Conservation (phyloP, 2,329 filamentous ascomycete genomes). For the Fusarium pininemorale region DNA sequence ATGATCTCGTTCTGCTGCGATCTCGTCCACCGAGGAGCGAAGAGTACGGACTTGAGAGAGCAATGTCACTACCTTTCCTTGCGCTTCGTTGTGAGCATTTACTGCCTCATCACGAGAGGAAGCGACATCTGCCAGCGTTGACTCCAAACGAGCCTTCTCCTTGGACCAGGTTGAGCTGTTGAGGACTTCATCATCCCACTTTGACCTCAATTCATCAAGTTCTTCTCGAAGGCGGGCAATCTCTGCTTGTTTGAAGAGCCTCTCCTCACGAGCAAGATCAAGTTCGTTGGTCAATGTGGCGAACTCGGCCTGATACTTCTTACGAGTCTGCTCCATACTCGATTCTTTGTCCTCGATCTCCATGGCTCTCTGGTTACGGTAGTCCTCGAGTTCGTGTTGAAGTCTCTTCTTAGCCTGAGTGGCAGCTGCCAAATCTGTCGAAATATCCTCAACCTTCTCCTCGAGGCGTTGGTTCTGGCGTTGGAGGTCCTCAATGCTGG, state of each 20-base stretch:
- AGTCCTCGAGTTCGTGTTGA: conserved; percentile 97
- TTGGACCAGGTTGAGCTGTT: conserved; percentile 99
- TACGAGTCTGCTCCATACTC: conserved; percentile 94
- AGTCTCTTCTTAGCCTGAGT: conserved; percentile 91
- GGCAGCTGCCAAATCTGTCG: conserved; percentile 86
- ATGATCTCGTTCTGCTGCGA: conserved; percentile 83
- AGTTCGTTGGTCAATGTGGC: conserved; percentile 90
- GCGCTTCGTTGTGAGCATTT: conserved; percentile 92
- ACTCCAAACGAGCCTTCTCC: conserved; percentile 91
- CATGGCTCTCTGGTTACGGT: conserved; percentile 91
- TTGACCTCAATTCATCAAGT: conserved; percentile 90
- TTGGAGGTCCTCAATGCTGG: conserved; percentile 87
- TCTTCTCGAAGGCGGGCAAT: conserved; percentile 92
- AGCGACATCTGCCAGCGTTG: conserved; percentile 86
- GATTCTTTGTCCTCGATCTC: conserved; percentile 97
- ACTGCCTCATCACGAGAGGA: conserved; percentile 94
- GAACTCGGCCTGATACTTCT: conserved; percentile 96
- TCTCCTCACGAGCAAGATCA: conserved; percentile 90
- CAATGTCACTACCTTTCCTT: conserved; percentile 89
- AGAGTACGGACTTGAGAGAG: conserved; percentile 89
- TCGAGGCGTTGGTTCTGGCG: conserved; percentile 89
- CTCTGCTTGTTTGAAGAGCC: conserved; percentile 84
- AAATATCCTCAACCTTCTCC: conserved; percentile 89
- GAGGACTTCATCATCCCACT: conserved; percentile 98
- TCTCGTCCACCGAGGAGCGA: conserved; percentile 85